Percentiles rank a stretch among this genome's conserved stretches.
Conservation (phyloP, 176 grass and related monocot genomes). For the Tillandsia leiboldiana region DNA sequence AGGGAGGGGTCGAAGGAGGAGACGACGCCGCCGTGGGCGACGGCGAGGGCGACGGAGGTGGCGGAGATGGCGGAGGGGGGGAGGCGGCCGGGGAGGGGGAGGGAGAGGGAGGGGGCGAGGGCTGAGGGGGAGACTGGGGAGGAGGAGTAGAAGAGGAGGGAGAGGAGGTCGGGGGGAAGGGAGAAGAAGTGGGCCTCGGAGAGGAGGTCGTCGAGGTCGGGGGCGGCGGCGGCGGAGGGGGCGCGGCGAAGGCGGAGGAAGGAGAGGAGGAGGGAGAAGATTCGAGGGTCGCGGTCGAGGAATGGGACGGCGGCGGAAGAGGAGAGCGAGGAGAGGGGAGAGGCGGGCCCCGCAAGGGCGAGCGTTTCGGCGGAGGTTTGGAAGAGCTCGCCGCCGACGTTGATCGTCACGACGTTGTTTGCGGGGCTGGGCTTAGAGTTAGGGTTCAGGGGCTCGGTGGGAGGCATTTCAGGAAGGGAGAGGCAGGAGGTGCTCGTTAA, state of each 20-base stretch:
- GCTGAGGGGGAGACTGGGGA: conserved; percentile 28
- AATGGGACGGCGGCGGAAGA: conserved; percentile 51
- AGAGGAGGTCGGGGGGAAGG: conserved; percentile 10
- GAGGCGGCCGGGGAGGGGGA: conserved; percentile 28
- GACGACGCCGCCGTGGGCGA: conserved; percentile 24
- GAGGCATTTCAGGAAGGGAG: neutral
- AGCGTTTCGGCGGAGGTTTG: conserved; percentile 58
- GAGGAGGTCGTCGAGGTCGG: conserved; percentile 60
- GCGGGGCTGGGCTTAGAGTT: neutral
- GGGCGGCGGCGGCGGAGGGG: conserved; percentile 38
- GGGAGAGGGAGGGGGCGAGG: conserved; percentile 35
- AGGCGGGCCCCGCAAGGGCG: conserved; percentile 46
- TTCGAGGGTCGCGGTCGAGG: conserved; percentile 40
- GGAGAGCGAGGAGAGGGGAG: conserved; percentile 37
- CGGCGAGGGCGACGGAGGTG: conserved; percentile 28
- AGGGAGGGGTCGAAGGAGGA: conserved; percentile 51
- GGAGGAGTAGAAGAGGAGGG: conserved; percentile 17
- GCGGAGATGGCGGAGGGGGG: conserved; percentile 39
- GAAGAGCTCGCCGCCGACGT: conserved; percentile 77
- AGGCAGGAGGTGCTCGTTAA: neutral
- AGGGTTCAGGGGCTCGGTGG: neutral
- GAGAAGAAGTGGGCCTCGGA: conserved; percentile 55
- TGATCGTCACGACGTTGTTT: conserved; percentile 45
- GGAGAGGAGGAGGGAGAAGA: conserved; percentile 40
- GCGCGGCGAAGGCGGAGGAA: conserved; percentile 23